Evolutionary conservation across 1,284 basidiomycete species (phyloP), one percentile per base, ranked within the genome.

Genomic region (Microbotryum scabiosae): DNA sequence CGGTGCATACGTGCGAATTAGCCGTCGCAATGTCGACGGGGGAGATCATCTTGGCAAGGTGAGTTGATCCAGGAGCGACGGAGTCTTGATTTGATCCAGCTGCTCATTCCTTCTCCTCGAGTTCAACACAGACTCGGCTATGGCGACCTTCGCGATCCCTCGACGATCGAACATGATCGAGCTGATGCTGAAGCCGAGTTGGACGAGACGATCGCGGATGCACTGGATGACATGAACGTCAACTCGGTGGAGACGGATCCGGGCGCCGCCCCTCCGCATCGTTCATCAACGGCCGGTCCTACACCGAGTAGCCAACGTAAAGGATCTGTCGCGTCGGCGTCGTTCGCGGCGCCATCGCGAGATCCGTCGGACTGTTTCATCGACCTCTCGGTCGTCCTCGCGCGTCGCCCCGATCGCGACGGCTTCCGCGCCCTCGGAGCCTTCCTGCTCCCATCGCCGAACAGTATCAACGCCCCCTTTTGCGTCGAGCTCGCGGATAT

Each of bases 1-100:
- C 85, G 5, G 72, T 78, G 0, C 84, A 87, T 68, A 82, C 85
- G 0, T 74, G 86, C 44, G 88, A 90, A 73, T 81, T 83, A 59
- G 81, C 80, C 0, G 76, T 87, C 23, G 79, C 80, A 3, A 73
- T 90, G 52, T 74, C 73, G 14, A 82, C 82, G 1, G 88, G 88
- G 2, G 84, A 88, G 61, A 73, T 89, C 4, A 68, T 88, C 20
- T 75, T 88, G 3, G 85, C 82, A 70, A 79, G 82, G 61, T 78
- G 84, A 56, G 77, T 74, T 26, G 73, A 51, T 4, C n/a, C 16
- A 16, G 30, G 14, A 25, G 16, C 12, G 36, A 12, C 16, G 36
- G 2, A 4, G 6, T 18, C 5, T 49, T 49, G 47, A 2, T 28
- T 49, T 7, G 12, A 41, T 16, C 5, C 16, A 12, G 16, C 12